These are phyloP conservation scores for Dendrostoma leiphaemia DNA, from an alignment of 2,329 filamentous ascomycete species.

Conservation along the genomic window DNA sequence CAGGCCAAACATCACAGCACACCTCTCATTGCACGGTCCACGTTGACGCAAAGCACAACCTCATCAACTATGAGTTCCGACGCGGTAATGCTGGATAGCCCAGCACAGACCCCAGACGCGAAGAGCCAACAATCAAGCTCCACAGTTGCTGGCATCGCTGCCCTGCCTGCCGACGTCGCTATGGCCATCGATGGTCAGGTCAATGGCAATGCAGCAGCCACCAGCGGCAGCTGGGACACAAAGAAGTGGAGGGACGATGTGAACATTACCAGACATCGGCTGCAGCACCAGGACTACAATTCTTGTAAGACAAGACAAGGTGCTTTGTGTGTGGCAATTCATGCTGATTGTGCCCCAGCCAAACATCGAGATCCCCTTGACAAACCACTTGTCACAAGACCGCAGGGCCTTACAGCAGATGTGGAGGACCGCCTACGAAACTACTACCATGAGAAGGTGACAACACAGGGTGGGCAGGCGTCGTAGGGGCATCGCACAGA, in stretches of 20 bases:
- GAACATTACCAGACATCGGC: slow-evolving; percentile 34
- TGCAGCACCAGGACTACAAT: slow-evolving; percentile 46
- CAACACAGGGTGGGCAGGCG: neutral
- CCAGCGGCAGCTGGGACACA: slow-evolving; percentile 30
- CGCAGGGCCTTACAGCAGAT: slow-evolving; percentile 38
- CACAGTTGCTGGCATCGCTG: neutral
- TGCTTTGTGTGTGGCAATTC: neutral
- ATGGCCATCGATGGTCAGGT: slow-evolving; percentile 9
- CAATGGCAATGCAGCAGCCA: slow-evolving; percentile 5
- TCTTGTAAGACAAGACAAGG: slow-evolving; percentile 34
- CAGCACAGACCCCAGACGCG: slow-evolving; percentile 16
- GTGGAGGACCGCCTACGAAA: slow-evolving; percentile 38
- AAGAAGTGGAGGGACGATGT: slow-evolving; percentile 44
- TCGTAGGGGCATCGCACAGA: neutral
- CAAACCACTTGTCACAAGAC: slow-evolving; percentile 25
- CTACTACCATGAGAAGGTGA: neutral
- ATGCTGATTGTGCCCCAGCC: slow-evolving; percentile 21
- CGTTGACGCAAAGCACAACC: neutral
- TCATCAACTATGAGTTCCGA: slow-evolving; percentile 12
- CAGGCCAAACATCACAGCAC: neutral
- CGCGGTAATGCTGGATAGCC: slow-evolving; percentile 18
- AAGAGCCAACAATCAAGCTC: slow-evolving; percentile 12
- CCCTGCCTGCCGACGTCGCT: slow-evolving; percentile 5
- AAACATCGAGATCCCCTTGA: slow-evolving; percentile 48
- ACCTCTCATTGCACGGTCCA: neutral